Base-by-base conservation (phyloP, 2,329 filamentous ascomycete species). In the Hypoxylon sp. region DNA sequence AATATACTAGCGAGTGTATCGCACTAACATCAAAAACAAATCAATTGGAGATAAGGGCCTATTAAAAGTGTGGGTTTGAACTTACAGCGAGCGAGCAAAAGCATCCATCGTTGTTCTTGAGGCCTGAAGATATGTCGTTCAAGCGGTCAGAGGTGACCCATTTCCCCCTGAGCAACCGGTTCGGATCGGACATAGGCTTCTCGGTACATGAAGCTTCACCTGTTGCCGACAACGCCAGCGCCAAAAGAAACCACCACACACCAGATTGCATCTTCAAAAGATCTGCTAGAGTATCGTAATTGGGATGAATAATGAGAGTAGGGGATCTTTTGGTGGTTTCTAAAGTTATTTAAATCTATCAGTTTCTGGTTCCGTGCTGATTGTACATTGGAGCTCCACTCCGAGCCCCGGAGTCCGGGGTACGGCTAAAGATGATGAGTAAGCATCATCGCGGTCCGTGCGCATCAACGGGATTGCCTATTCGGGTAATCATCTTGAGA, bases 1-100 rank as follows among this genome's bases (percentile, higher is more conserved):
- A 71, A 59, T 24, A 59, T 64, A 31, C 42, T 48, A 44, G 53
- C 19, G 17, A 71, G 61, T 14, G 59, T 55, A 19, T 67, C 61
- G 50, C 64, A 71, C 67, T 71, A 37, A 24, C 6, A 8, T 14
- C 17, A 24, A 53, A 35, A 50, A 48, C 14, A 22, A 31, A 5
- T 14, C n/a, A 50, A 48, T 47, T 22, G 19, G 59, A 55, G 22
- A 22, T 14, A 46, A 24, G 11, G 6, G 3, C 11, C 10, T 29
- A 26, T 11, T 3, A 39, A 22, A 14, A 39, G 42, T 29, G 6
- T 4, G 22, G 33, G 19, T 19, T 19, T 14, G 29, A 19, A 59
- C 57, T 54, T 54, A 70, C 67, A 44, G 67, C 67, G 51, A 70
- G 39, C 3, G 63, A 61, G n/a, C 63, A 70, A 13, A 60, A 48